Evolutionary conservation across 169 alveolate genomes (phyloP), one percentile per base, ranked within the genome.

Genomic region (Blepharisma undulans): DNA sequence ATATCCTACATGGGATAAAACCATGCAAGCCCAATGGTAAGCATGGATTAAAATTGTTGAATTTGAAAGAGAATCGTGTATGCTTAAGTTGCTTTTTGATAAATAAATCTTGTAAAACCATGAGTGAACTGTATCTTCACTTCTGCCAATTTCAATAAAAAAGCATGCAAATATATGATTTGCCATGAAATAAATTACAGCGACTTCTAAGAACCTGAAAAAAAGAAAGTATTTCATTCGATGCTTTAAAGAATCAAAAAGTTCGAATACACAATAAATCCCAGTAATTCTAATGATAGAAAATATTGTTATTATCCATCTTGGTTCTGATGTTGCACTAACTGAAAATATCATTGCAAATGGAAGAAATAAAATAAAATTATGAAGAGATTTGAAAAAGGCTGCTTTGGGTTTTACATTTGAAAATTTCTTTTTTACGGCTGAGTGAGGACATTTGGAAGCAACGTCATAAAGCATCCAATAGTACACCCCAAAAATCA

Each of bases 121-220:
- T 29, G 96, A 92, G 18, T 90, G 48, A 79, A 32, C 66, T 92
- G 93, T 18, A 34, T 88, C 30, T 76, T 25, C 34, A 10, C 19
- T 6, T 12, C 36, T n/a, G 25, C 91, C 96, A n/a, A 88, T 76
- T 10, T 66, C 8, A 1, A 93, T 61, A 32, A 78, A 77, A 19
- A 88, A 76, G 30, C 96, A 91, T 6, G 94, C 90, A 7, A 89
- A 76, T n/a, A 91, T 36, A 80, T 93, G 96, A 78, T 82, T 36
- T 1, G 80, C 84, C 12, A 92, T 76, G 59, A 89, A 92, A 78
- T 92, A 93, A 0, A 86, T 16, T 14, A 91, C 33, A 3, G 92
- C n/a, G 30, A 93, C 90, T 72, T 93, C 96, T 3, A 93, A 12
- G 25, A 92, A 36, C 32, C 96, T 89, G 1, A 85, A 36, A 10